These are phyloP conservation scores for Cryptococcus maquisensis DNA, from an alignment of 1,284 basidiomycete species.

Conservation along the genomic window DNA sequence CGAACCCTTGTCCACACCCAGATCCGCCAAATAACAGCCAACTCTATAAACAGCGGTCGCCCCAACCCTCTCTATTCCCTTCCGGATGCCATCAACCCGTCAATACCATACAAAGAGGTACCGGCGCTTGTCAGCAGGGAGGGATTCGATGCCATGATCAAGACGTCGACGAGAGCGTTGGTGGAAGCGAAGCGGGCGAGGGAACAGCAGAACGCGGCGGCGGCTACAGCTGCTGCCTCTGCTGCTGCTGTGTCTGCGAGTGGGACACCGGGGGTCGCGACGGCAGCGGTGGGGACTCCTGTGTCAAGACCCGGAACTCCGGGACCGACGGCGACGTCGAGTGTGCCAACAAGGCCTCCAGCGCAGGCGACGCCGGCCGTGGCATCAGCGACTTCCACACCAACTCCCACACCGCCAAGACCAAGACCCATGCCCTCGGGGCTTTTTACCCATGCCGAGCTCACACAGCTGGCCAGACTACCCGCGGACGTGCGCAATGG, in stretches of 20 bases:
- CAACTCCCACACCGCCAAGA: background rate
- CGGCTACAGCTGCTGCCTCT: background rate
- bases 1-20: slow-evolving; percentile 15
- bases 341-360: background rate
- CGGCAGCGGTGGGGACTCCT: background rate
- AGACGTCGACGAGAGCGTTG: slow-evolving; percentile 6
- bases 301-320: background rate
- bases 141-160: slow-evolving; percentile 9
- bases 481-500: slow-evolving; percentile 1
- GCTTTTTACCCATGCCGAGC: slow-evolving; percentile 3
- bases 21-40: slow-evolving; percentile 12
- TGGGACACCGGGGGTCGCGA: background rate
- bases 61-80: slow-evolving; percentile 18
- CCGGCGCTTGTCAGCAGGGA: slow-evolving; percentile 16
- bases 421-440: slow-evolving; percentile 3
- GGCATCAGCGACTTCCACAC: background rate
- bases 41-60: background rate
- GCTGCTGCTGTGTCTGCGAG: background rate
- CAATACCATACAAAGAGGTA: slow-evolving; percentile 10
- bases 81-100: slow-evolving; percentile 14
- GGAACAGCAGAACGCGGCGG: slow-evolving; percentile 2
- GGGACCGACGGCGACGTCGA: background rate
- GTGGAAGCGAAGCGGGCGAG: slow-evolving; percentile 5
- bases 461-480: slow-evolving; percentile 6
- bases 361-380: background rate